Conservation (phyloP, 192 early-diverging fungal genomes). For the Backusella tarrabulga region DNA sequence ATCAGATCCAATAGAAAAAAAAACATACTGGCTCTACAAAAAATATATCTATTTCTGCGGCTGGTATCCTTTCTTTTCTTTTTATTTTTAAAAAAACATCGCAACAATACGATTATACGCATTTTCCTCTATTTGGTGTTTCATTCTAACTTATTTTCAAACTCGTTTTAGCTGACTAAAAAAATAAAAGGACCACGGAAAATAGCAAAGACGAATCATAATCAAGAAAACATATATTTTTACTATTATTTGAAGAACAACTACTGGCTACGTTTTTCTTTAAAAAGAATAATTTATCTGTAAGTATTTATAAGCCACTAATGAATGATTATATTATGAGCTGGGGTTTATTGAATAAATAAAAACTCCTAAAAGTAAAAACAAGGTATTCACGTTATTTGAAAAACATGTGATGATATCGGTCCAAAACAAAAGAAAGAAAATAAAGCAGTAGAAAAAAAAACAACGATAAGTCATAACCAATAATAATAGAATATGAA, state of each 20-base stretch:
- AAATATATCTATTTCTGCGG: too few species aligned
- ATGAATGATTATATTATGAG: too few species aligned
- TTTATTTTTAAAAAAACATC: background rate
- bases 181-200: conserved; percentile 1
- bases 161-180: background rate
- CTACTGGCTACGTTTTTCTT: background rate
- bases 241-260: background rate
- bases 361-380: background rate
- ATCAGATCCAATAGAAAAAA: background rate
- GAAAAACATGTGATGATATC: background rate
- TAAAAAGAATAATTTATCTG: background rate
- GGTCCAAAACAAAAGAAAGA: too few species aligned
- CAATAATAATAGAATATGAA: too few species aligned
- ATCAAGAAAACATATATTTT: background rate
- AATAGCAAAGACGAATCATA: background rate
- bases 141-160: background rate
- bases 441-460: background rate
- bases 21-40: background rate
- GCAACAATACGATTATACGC: background rate
- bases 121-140: background rate
- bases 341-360: background rate
- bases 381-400: background rate
- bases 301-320: too few species aligned
- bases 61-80: background rate
- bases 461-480: background rate